A percentile compares a stretch with the other conserved stretches of the same genome.
Conservation (phyloP, 2,329 filamentous ascomycete species). For the Fusarium sp. region DNA sequence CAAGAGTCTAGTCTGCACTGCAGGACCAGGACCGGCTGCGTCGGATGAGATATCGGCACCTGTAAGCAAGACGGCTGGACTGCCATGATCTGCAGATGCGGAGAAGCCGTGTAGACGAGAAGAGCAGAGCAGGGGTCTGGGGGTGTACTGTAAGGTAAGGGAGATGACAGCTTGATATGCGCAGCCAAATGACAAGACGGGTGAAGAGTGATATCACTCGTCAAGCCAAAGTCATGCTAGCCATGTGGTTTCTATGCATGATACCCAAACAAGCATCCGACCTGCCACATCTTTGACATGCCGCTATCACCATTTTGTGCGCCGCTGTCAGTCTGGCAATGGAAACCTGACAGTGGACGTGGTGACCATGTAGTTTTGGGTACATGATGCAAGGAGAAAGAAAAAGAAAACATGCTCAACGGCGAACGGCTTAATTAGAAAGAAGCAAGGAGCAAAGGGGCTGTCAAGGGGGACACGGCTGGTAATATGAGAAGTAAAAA, state of each 20-base stretch:
- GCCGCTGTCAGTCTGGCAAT: constrained; percentile 5
- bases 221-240: constrained; percentile 13
- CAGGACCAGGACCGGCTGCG: constrained; percentile 3
- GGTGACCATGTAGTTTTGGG: not conserved
- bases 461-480: constrained; percentile 1
- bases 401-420: constrained; percentile 24
- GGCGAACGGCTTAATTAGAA: constrained; percentile 17
- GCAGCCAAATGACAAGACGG: constrained; percentile 9
- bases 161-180: constrained; percentile 8
- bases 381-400: constrained; percentile 23
- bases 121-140: not conserved
- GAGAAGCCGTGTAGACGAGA: constrained; percentile 14
- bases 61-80: constrained; percentile 24
- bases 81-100: constrained; percentile 20
- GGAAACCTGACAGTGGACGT: not conserved
- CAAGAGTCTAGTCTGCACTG: not conserved
- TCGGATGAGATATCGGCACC: constrained; percentile 7
- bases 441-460: constrained; percentile 30
- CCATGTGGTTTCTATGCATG: constrained; percentile 15
- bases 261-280: constrained; percentile 3
- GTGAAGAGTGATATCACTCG: constrained; percentile 20
- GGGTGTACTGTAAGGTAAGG: constrained; percentile 25
- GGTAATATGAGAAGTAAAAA: constrained; percentile 29
- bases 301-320: constrained; percentile 8
- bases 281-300: constrained; percentile 2